A percentile compares a stretch with the other conserved stretches of the same genome.
Conservation (phyloP, 1,284 basidiomycete genomes). For the Microbotryum saponariae region DNA sequence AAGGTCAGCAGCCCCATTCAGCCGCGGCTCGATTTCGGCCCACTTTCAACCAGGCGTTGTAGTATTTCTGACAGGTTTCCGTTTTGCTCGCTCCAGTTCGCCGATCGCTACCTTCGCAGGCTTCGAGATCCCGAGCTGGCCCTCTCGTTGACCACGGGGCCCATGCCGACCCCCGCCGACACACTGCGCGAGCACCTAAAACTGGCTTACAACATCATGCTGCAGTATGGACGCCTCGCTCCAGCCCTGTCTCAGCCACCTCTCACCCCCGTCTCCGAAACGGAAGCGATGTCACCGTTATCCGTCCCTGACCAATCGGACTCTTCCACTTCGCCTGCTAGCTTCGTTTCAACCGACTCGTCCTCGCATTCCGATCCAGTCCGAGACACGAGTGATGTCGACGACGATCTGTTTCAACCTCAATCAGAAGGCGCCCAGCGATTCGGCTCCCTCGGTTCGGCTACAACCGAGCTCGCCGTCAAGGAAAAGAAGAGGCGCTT, state of each 20-base stretch:
- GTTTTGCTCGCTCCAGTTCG: slow-evolving; percentile 7
- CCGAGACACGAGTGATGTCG: neutral
- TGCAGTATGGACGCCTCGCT: slow-evolving; percentile 17
- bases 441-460: too few species aligned
- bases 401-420: neutral
- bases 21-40: neutral
- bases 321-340: too few species aligned
- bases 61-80: too few species aligned
- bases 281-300: too few species aligned
- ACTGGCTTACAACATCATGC: slow-evolving; percentile 31
- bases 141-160: slow-evolving; percentile 4
- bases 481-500: slow-evolving; percentile 20
- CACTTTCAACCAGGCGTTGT: too few species aligned
- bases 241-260: neutral
- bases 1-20: too few species aligned
- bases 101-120: slow-evolving; percentile 11
- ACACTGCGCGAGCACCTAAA: slow-evolving; percentile 30
- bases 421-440: too few species aligned
- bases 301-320: too few species aligned
- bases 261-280: neutral
- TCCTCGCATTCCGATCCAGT: neutral
- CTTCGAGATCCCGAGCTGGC: neutral
- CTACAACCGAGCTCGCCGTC: neutral
- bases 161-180: slow-evolving; percentile 15
- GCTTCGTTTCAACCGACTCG: neutral